Evolutionary conservation across 108 stramenopile species (phyloP).

Genomic region (Chaetoceros muelleri): DNA sequence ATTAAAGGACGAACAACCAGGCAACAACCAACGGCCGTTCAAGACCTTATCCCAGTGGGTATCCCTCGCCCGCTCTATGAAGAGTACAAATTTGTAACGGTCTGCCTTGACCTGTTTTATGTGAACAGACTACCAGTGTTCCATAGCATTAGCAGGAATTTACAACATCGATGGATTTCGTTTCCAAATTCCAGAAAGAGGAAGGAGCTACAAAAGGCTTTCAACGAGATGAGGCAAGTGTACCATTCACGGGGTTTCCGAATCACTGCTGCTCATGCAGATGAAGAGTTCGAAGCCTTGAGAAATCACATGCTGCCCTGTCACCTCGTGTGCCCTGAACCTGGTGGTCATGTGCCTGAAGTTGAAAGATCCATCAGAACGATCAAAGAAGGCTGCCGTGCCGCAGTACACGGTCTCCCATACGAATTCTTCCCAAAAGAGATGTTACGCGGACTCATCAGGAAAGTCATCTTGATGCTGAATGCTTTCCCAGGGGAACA

Average conservation of each 20-base stretch:
- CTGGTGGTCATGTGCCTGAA: slow-evolving; percentile 35
- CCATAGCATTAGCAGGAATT: slow-evolving; percentile 11
- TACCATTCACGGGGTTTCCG: neutral
- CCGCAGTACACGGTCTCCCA: slow-evolving; percentile 16
- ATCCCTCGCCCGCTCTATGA: slow-evolving; percentile 18
- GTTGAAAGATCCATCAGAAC: slow-evolving; percentile 13
- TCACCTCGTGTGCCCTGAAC: slow-evolving; percentile 1
- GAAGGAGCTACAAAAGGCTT: neutral
- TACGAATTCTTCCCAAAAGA: neutral
- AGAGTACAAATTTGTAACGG: slow-evolving; percentile 7
- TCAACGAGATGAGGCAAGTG: neutral
- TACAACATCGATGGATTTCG: neutral
- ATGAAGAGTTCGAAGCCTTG: neutral
- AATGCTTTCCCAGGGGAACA: slow-evolving; percentile 4
- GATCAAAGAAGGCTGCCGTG: slow-evolving; percentile 24
- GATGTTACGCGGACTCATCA: neutral
- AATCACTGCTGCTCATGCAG: neutral
- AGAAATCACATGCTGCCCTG: slow-evolving; percentile 1
- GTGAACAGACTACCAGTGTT: slow-evolving; percentile 16
- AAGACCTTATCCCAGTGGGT: neutral
- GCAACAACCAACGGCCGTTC: neutral
- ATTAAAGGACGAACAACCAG: neutral
- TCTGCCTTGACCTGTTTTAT: slow-evolving; percentile 24
- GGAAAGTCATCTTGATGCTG: neutral
- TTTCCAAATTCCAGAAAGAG: neutral